Percentiles rank a stretch among this genome's conserved stretches.
These are phyloP conservation scores for Medicago lupulina DNA, from an alignment of 306 rosid genomes.

Conservation along the genomic window DNA sequence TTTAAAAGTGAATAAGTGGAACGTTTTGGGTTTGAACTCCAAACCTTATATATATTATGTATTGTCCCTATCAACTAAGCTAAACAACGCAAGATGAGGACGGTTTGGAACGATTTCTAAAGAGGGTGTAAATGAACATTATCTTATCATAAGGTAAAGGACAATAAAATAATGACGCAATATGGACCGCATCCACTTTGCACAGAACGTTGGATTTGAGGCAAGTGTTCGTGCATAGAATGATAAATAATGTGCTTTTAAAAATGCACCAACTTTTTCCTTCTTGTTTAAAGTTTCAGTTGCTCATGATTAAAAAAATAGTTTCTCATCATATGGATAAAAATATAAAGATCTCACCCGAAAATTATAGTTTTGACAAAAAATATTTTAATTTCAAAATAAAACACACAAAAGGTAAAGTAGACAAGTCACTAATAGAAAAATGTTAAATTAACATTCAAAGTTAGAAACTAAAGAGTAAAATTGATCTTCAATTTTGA, in stretches of 20 bases:
- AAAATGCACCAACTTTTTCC: not conserved
- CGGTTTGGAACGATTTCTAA: not conserved
- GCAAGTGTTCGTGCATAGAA: constrained; percentile 15
- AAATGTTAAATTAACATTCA: not conserved
- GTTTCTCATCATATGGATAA: not conserved
- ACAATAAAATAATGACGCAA: not conserved
- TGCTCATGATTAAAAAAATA: not conserved
- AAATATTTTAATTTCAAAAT: constrained; percentile 1
- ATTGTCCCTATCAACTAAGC: too few relatives aligned
- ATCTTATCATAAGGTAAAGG: constrained; percentile 31
- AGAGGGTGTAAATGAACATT: constrained; percentile 19
- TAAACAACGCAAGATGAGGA: too few relatives aligned
- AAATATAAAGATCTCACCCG: not conserved
- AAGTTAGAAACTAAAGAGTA: not conserved
- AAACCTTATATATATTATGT: too few relatives aligned
- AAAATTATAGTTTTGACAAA: not conserved
- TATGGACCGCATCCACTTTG: constrained; percentile 28
- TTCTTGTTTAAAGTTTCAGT: not conserved
- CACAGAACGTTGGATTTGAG: not conserved
- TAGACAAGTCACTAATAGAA: not conserved
- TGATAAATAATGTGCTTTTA: constrained; percentile 23
- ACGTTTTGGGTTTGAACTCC: too few relatives aligned
- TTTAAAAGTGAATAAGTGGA: too few relatives aligned
- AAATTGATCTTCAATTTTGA: not conserved
- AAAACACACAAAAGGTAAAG: constrained; percentile 11